phyloP scores from a whole-genome alignment of 2,329 filamentous ascomycete genomes.

The Aspergillus puulaauensis region DNA sequence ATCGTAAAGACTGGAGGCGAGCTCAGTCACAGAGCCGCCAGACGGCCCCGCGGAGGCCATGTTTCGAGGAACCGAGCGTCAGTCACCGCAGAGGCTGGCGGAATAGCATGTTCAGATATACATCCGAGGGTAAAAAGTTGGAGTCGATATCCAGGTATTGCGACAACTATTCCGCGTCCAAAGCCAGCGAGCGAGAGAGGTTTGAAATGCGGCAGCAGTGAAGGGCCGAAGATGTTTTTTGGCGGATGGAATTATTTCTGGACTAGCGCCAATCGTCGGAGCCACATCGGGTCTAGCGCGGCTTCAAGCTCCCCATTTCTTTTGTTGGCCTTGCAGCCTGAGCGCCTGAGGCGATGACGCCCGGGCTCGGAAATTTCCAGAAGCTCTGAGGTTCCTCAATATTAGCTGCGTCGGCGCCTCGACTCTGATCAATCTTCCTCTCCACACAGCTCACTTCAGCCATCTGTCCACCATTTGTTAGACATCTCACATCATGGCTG shows the following conservation, averaged over 20 bases:
- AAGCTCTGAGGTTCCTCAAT: constrained; percentile 36
- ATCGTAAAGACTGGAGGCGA: constrained; percentile 47
- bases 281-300: constrained; percentile 20
- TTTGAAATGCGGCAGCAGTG: background rate
- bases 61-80: constrained; percentile 21
- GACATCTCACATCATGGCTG: constrained; percentile 55
- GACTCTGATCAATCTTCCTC: constrained; percentile 5
- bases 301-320: constrained; percentile 11
- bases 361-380: constrained; percentile 45
- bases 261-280: constrained; percentile 20
- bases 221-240: constrained; percentile 27
- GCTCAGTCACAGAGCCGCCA: constrained; percentile 31
- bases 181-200: background rate
- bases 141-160: background rate
- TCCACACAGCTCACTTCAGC: constrained; percentile 3
- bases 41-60: constrained; percentile 38
- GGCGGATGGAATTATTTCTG: constrained; percentile 22
- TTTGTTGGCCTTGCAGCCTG: constrained; percentile 22
- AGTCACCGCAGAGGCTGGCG: constrained; percentile 31
- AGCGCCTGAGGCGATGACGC: constrained; percentile 13
- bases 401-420: constrained; percentile 18
- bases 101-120: constrained; percentile 34
- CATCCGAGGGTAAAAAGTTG: constrained; percentile 15
- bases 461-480: background rate
- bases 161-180: background rate